phyloP scores from a whole-genome alignment of 208 protist genomes.

The Wallacemonas sp. region DNA sequence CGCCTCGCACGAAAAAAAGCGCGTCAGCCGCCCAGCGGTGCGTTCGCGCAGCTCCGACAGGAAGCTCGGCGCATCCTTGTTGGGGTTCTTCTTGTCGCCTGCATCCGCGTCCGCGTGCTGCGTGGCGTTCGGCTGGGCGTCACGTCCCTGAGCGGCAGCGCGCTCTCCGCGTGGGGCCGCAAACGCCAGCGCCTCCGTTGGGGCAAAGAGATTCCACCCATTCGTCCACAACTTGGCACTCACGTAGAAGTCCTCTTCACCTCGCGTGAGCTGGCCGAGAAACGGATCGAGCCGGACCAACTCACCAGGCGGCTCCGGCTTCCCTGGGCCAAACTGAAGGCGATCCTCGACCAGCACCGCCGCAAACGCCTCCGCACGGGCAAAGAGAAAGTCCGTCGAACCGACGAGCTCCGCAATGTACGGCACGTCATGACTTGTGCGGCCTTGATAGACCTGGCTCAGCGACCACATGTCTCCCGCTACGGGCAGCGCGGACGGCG shows the following conservation, averaged over 20 bases:
- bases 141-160: conserved; percentile 4
- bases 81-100: too few species aligned
- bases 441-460: not conserved
- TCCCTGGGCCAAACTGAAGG: not conserved
- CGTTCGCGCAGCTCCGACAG: conserved; percentile 4
- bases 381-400: conserved; percentile 42
- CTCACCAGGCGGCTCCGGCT: not conserved
- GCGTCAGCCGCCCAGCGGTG: not conserved
- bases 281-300: conserved; percentile 27
- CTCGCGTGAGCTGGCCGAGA: conserved; percentile 24
- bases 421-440: not conserved
- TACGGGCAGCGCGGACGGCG: not conserved
- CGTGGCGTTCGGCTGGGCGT: not conserved
- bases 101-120: not conserved
- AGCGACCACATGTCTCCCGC: not conserved
- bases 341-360: not conserved
- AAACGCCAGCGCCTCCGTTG: conserved; percentile 29
- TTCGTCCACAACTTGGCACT: conserved; percentile 34
- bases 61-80: not conserved
- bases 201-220: conserved; percentile 41
- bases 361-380: conserved; percentile 42
- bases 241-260: conserved; percentile 29
- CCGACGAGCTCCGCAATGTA: conserved; percentile 17
- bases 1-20: not conserved
- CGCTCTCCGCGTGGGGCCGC: too few species aligned